phyloP scores from a whole-genome alignment of 495 filamentous ascomycete species.

The Annulohypoxylon stygium region DNA sequence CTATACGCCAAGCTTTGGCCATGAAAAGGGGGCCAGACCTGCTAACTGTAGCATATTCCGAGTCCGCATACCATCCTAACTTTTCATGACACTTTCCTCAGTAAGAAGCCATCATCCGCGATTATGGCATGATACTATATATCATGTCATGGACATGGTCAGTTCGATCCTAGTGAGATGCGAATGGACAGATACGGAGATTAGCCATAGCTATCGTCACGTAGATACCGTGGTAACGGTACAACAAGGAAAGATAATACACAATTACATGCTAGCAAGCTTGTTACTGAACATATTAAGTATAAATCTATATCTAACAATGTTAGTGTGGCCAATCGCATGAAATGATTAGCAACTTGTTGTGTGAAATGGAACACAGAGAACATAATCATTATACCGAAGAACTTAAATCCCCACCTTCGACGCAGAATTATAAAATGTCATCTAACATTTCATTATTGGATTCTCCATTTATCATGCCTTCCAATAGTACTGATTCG shows the following conservation, averaged over 20 bases:
- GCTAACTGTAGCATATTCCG: background rate
- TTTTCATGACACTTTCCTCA: background rate
- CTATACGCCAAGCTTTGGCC: background rate
- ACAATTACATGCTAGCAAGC: background rate
- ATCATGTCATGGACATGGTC: background rate
- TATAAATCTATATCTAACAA: background rate
- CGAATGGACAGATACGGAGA: too few species aligned
- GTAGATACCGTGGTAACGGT: background rate
- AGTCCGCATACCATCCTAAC: background rate
- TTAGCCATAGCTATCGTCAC: background rate
- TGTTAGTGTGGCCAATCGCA: background rate
- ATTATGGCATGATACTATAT: background rate
- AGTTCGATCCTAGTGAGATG: too few species aligned
- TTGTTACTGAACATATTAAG: background rate
- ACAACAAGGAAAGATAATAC: background rate
- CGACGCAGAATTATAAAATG: too few species aligned
- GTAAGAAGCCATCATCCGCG: background rate
- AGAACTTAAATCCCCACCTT: background rate
- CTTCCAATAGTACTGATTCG: background rate
- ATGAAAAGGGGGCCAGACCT: background rate
- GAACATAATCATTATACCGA: background rate
- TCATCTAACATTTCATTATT: background rate
- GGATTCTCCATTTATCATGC: background rate
- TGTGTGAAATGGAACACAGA: background rate
- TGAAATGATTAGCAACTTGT: background rate